phyloP scores from a whole-genome alignment of 192 early-diverging fungal genomes.

The Endogone sp. region DNA sequence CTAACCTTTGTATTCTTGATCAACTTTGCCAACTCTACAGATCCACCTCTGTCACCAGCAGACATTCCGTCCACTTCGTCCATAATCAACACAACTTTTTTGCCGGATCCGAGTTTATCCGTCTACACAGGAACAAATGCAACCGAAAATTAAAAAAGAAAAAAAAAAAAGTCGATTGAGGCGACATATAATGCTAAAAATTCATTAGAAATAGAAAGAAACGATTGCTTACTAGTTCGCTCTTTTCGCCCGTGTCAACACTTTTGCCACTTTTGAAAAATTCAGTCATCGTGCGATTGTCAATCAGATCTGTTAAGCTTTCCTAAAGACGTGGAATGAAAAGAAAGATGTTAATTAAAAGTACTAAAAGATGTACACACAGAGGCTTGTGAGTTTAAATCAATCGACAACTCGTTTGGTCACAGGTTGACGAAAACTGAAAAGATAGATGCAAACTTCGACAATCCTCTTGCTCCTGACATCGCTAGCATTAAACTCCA shows the following conservation, averaged over 20 bases:
- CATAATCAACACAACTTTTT: constrained; percentile 85
- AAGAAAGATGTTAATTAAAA: too few species aligned
- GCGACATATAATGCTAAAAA: too few species aligned
- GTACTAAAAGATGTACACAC: too few species aligned
- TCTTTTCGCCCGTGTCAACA: background rate
- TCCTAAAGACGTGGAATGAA: constrained; percentile 5
- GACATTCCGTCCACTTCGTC: constrained; percentile 99
- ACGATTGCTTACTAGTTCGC: background rate
- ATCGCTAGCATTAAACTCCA: constrained; percentile 99
- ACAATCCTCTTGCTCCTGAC: constrained; percentile 84
- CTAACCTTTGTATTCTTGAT: constrained; percentile 83
- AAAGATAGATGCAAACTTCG: constrained; percentile 37
- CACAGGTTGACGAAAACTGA: too few species aligned
- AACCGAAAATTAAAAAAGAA: too few species aligned
- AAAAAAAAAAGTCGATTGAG: background rate
- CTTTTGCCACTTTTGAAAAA: constrained; percentile 25
- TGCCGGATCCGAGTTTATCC: constrained; percentile 10
- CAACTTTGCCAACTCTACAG: constrained; percentile 78
- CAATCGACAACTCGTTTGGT: too few species aligned
- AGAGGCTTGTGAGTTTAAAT: too few species aligned
- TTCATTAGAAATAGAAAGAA: too few species aligned
- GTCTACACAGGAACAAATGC: background rate
- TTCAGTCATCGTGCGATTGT: constrained; percentile 59
- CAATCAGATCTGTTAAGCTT: constrained; percentile 43
- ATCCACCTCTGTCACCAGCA: constrained; percentile 91